These are phyloP conservation scores for Fusarium brevicatenulatum DNA, from an alignment of 2,329 filamentous ascomycete genomes.

Conservation along the genomic window DNA sequence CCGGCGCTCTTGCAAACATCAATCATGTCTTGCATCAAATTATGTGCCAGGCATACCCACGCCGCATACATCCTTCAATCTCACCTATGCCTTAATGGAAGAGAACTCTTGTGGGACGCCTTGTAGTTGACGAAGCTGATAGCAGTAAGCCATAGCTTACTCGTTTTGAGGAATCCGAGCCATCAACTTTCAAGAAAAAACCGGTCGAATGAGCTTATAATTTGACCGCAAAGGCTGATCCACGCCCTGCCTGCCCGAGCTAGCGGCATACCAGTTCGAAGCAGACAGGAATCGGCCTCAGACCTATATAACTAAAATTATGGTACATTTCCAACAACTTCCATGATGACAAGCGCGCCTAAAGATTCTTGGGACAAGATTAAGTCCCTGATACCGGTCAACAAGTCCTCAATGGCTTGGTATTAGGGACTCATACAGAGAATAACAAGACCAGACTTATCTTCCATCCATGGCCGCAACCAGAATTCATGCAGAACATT, in stretches of 20 bases:
- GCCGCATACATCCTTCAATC: conserved; percentile 13
- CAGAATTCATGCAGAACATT: not conserved
- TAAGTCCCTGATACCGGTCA: not conserved
- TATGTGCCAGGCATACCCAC: not conserved
- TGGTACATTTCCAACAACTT: not conserved
- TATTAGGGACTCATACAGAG: not conserved
- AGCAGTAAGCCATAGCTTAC: not conserved
- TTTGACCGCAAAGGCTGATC: not conserved
- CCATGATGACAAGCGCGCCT: not conserved
- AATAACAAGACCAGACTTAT: not conserved
- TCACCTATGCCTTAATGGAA: not conserved
- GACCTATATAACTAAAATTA: not conserved
- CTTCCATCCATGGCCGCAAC: not conserved
- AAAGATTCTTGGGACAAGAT: not conserved
- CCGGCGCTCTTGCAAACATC: not conserved
- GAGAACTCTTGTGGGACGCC: not conserved
- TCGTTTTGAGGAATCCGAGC: not conserved
- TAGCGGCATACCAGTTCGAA: not conserved
- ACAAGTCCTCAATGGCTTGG: not conserved
- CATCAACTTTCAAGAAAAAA: not conserved
- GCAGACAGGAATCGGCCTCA: not conserved
- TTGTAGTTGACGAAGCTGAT: conserved; percentile 40
- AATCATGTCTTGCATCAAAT: not conserved
- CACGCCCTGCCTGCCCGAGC: not conserved
- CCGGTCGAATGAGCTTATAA: not conserved